phyloP scores from a whole-genome alignment of 140 eudicot genomes.

The Flaveria floridana region DNA sequence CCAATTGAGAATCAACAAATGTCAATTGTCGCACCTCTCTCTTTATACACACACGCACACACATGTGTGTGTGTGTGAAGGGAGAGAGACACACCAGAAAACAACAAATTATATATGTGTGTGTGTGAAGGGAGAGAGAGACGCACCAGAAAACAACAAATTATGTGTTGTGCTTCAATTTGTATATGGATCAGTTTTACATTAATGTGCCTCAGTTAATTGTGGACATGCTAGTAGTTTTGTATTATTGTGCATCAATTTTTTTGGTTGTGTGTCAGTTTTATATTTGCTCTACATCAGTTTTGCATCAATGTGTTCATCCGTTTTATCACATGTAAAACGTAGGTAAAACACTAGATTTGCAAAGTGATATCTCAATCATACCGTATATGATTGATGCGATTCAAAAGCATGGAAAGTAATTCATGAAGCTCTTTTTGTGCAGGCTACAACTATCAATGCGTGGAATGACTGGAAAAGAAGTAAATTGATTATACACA shows the following conservation, averaged over 20 bases:
- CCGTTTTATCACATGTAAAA: not conserved
- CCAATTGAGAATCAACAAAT: not conserved
- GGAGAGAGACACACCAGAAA: no score
- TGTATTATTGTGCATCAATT: not conserved
- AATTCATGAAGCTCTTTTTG: not conserved
- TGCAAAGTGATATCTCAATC: not conserved
- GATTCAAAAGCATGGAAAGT: not conserved
- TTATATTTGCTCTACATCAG: not conserved
- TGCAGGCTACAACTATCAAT: not conserved
- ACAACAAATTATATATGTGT: no score
- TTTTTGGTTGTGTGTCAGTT: not conserved
- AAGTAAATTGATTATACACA: slow-evolving; percentile 26
- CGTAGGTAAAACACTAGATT: not conserved
- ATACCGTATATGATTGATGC: not conserved
- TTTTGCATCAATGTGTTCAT: no score
- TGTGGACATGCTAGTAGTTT: not conserved
- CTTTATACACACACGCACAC: no score
- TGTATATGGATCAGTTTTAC: no score
- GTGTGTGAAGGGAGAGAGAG: no score
- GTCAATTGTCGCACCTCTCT: not conserved
- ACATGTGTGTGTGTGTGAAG: no score
- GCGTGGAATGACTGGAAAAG: not conserved
- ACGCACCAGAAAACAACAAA: no score
- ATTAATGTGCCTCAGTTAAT: no score
- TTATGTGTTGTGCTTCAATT: no score